Evolutionary conservation across 345 rosid species (phyloP).

Genomic region (Melaleuca quinquenervia): DNA sequence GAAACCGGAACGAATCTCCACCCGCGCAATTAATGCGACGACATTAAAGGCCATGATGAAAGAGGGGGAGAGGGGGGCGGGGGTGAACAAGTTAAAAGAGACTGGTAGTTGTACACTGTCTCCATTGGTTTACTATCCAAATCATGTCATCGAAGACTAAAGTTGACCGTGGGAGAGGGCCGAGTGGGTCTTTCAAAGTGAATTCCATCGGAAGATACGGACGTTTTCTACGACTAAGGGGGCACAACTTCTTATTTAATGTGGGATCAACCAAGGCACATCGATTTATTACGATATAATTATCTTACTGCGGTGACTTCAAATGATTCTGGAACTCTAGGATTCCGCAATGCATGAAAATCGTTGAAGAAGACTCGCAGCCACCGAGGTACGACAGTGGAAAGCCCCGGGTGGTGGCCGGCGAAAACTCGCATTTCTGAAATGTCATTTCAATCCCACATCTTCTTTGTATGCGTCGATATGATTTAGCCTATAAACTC

Average conservation of each 20-base stretch:
- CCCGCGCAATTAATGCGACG: not conserved
- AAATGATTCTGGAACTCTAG: not conserved
- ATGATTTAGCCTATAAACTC: not conserved
- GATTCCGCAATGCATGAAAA: not conserved
- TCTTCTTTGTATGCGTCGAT: not conserved
- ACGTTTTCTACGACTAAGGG: not conserved
- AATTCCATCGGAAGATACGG: not conserved
- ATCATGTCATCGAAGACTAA: not conserved
- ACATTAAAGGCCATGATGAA: not conserved
- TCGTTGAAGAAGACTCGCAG: not conserved
- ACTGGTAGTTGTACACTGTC: not conserved
- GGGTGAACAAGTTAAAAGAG: not conserved
- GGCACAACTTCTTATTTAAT: not conserved
- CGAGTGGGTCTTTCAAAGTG: not conserved
- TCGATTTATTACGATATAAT: not conserved
- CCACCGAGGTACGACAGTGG: not conserved
- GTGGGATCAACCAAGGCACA: not conserved
- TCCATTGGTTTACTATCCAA: not conserved
- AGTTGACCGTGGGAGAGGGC: not conserved
- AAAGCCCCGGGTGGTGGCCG: not conserved
- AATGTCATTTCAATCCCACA: not conserved
- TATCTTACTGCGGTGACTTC: not conserved
- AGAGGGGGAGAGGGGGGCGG: too few species aligned
- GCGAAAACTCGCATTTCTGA: not conserved
- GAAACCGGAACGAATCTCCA: not conserved